Percentiles rank a stretch among this genome's conserved stretches.
phyloP scores from a whole-genome alignment of 257 asterid species.

The Lavandula angustifolia region DNA sequence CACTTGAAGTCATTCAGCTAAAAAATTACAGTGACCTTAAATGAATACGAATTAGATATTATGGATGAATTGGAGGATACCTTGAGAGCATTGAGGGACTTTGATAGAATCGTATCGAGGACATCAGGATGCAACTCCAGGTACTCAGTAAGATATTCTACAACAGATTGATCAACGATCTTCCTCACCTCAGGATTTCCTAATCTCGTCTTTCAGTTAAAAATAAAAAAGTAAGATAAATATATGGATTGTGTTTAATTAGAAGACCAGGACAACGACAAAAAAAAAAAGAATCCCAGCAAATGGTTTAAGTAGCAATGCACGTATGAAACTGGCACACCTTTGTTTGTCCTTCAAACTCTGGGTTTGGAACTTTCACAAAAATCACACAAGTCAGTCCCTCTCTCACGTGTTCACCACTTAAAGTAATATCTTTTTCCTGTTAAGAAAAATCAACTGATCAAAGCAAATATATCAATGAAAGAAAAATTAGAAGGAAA shows the following conservation, averaged over 20 bases:
- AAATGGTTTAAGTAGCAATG: constrained; percentile 8
- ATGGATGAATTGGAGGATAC: constrained; percentile 38
- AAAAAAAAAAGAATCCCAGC: not conserved
- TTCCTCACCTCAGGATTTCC: constrained; percentile 96
- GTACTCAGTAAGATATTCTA: constrained; percentile 89
- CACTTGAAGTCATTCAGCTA: not conserved
- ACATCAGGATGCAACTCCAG: constrained; percentile 97
- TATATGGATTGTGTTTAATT: not conserved
- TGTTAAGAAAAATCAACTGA: constrained; percentile 38
- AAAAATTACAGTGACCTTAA: constrained; percentile 14
- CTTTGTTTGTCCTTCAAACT: constrained; percentile 99
- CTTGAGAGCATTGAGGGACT: constrained; percentile 95
- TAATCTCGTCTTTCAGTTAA: constrained; percentile 71
- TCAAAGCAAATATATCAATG: constrained; percentile 20
- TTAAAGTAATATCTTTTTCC: constrained; percentile 88
- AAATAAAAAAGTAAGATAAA: constrained; percentile 7
- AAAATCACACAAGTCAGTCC: constrained; percentile 94
- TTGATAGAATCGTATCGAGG: constrained; percentile 78
- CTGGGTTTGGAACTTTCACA: constrained; percentile 92
- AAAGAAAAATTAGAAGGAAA: constrained; percentile 13
- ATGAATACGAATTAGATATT: constrained; percentile 10
- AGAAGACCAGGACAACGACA: not conserved
- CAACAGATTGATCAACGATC: constrained; percentile 76
- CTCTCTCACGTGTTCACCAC: constrained; percentile 98
- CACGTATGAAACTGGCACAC: constrained; percentile 31